Percentiles rank a stretch among this genome's conserved stretches.
Evolutionary conservation across 768 basidiomycete species (phyloP).

Genomic region (Myochromella boudieri): DNA sequence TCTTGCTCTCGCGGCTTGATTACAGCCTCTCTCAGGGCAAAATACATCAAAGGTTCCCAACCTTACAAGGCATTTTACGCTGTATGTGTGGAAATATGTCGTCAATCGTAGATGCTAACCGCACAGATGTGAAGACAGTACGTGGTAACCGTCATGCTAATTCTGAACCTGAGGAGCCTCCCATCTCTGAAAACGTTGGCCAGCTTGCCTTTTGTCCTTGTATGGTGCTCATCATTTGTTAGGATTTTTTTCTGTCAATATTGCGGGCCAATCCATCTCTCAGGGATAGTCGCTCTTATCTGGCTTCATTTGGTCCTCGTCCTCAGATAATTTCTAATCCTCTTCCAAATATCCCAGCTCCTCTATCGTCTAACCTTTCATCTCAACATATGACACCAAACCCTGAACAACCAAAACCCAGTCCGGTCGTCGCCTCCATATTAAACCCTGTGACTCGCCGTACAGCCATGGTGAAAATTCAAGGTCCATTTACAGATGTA

Average conservation of each 20-base stretch:
- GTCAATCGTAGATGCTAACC: conserved; percentile 10
- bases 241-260: conserved; percentile 98
- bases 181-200: conserved; percentile 51
- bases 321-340: conserved; percentile 36
- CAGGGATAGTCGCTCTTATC: conserved; percentile 87
- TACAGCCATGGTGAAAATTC: conserved; percentile 94
- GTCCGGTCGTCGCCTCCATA: conserved; percentile 66
- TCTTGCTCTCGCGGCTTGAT: conserved; percentile 30
- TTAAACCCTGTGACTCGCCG: conserved; percentile 82
- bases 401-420: conserved; percentile 40
- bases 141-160: conserved; percentile 36
- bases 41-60: conserved; percentile 37
- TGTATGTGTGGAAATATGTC: conserved; percentile 32
- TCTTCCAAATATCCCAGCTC: conserved; percentile 22
- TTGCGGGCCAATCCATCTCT: conserved; percentile 89
- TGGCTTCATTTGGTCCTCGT: conserved; percentile 85
- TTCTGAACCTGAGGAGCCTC: conserved; percentile 36
- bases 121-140: conserved; percentile 35
- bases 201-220: conserved; percentile 15
- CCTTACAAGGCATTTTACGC: conserved; percentile 56
- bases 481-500: conserved; percentile 91
- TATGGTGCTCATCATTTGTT: conserved; percentile 1
- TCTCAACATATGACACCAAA: conserved; percentile 34
- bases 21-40: conserved; percentile 30
- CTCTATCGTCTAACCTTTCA: conserved; percentile 24